Base-by-base conservation (phyloP, 2,329 filamentous ascomycete genomes). In the Purpureocillium takamizusanense region DNA sequence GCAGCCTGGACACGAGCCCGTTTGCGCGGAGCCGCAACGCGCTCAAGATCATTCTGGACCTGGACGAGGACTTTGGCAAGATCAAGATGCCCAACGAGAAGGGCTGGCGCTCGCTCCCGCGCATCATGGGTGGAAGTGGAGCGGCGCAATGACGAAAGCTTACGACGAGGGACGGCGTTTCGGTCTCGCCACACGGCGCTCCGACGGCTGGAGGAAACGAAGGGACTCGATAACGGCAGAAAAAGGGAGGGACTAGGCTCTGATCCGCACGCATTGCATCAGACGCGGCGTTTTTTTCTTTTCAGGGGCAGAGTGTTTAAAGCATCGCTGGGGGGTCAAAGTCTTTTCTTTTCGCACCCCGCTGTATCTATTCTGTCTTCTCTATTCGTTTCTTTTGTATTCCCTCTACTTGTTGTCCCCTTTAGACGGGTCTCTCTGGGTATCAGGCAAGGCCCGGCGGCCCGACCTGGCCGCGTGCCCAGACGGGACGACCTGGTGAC, bases 51-150 rank as follows among this genome's bases (percentile, higher is more conserved):
- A 90, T 97, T 51, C 76, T 95, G 35, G 90, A 97, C 61, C 69
- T 97, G 44, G 90, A 97, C 57, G 82, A 92, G 65, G 85, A 94
- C 58, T 95, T 97, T 69, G 90, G 90, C 44, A 77, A 80, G 49
- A 66, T 84, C 43, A 78, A 76, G 61, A 55, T 85, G 43, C 72
- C 73, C 13, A 65, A 67, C 49, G 63, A 69, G 46, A 59, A 69
- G 51, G 60, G 63, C 27, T 78, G 74, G 74, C 70, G 69, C 54
- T 61, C 64, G 16, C 48, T 78, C 50, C 74, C 74, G 15, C 60
- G 57, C 37, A 56, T 66, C 43, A 70, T 77, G 52, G 64, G 66
- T 29, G 67, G 65, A 28, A 58, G 56, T 39, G 55, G 57, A 21
- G n/a, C 35, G 14, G 4, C 31, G 37, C 33, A 42, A 45, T 38